Conservation (phyloP, 768 basidiomycete genomes). For the Russula olivacea region DNA sequence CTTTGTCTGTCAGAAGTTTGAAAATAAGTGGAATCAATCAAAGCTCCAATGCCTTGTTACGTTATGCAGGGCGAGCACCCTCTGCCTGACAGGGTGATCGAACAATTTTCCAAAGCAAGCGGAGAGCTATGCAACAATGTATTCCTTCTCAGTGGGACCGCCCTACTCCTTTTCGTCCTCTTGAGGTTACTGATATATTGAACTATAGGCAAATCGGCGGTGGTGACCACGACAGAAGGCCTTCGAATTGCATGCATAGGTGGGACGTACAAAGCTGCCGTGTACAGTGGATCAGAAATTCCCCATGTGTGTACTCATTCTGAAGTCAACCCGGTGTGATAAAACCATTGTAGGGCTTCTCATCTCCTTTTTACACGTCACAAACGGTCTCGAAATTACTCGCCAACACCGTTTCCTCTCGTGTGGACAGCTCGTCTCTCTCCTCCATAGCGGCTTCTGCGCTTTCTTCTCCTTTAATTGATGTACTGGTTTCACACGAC, state of each 20-base stretch:
- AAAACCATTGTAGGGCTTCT: constrained; percentile 50
- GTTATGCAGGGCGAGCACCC: constrained; percentile 83
- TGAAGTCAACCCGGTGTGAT: constrained; percentile 49
- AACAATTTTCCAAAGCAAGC: constrained; percentile 66
- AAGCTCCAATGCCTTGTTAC: constrained; percentile 87
- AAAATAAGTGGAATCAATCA: constrained; percentile 8
- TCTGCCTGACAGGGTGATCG: constrained; percentile 65
- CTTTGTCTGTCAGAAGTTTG: background rate
- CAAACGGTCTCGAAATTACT: constrained; percentile 67
- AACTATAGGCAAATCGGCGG: constrained; percentile 71
- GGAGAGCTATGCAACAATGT: constrained; percentile 81
- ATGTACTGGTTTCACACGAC: constrained; percentile 75
- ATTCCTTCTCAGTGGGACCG: constrained; percentile 73
- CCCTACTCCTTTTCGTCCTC: constrained; percentile 47
- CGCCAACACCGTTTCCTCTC: constrained; percentile 58
- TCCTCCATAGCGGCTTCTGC: constrained; percentile 60
- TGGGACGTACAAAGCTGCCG: constrained; percentile 60
- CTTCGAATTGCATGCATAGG: constrained; percentile 83
- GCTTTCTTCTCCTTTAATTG: constrained; percentile 58
- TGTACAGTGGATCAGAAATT: constrained; percentile 54
- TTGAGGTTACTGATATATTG: constrained; percentile 8
- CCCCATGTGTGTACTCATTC: constrained; percentile 48
- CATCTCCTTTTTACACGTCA: constrained; percentile 67
- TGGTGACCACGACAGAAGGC: constrained; percentile 72
- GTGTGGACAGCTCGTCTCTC: constrained; percentile 44